Percentiles rank a stretch among this genome's conserved stretches.
Evolutionary conservation across 345 rosid genomes (phyloP).

Genomic region (Arabis hirsuta): DNA sequence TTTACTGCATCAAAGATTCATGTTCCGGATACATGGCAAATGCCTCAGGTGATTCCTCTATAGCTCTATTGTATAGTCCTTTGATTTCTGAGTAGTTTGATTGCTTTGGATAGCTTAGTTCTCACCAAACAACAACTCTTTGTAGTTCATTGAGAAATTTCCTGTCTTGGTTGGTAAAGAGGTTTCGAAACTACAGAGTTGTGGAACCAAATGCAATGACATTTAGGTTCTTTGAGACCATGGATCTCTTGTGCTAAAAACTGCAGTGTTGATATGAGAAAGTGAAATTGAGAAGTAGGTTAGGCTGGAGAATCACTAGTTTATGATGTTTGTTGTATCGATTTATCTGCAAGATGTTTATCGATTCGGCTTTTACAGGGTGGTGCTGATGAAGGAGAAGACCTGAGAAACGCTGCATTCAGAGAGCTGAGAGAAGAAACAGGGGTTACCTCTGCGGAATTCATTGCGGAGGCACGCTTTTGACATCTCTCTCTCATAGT

Average conservation of each 20-base stretch:
- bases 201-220: background rate
- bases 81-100: too few species aligned
- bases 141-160: background rate
- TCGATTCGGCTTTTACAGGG: conserved; percentile 48
- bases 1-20: conserved; percentile 74
- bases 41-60: conserved; percentile 68
- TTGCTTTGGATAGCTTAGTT: conserved; percentile 8
- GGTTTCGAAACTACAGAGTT: background rate
- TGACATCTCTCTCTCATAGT: conserved; percentile 35
- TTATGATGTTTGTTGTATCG: background rate
- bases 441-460: conserved; percentile 71
- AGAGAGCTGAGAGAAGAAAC: conserved; percentile 88
- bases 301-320: conserved; percentile 6
- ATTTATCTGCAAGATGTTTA: background rate
- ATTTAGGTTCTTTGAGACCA: background rate
- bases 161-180: background rate
- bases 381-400: conserved; percentile 76
- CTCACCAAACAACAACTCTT: background rate
- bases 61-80: background rate
- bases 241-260: background rate
- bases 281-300: background rate
- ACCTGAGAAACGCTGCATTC: conserved; percentile 65
- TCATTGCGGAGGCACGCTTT: conserved; percentile 70
- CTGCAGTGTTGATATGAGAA: background rate
- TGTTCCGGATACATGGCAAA: conserved; percentile 78